Conservation (phyloP, 108 stramenopile species). For the Pseudonitzschia delicatissima region DNA sequence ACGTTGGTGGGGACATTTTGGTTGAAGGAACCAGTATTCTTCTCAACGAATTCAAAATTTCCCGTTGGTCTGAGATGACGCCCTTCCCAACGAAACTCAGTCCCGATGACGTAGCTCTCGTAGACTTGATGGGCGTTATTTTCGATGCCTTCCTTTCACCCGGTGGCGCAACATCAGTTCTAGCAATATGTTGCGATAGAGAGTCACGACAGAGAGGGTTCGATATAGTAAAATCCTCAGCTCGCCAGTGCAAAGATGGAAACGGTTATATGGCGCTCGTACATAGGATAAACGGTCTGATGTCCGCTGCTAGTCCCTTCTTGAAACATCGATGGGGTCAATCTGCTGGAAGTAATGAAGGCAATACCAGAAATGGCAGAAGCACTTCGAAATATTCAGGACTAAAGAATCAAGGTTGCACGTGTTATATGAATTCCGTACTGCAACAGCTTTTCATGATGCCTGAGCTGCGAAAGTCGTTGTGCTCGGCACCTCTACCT, state of each 20-base stretch:
- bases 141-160: constrained; percentile 86
- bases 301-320: constrained; percentile 61
- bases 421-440: constrained; percentile 98
- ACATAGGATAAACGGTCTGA: constrained; percentile 49
- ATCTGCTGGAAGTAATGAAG: constrained; percentile 31
- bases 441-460: constrained; percentile 97
- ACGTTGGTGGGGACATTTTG: constrained; percentile 44
- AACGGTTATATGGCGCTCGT: constrained; percentile 68
- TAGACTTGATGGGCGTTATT: constrained; percentile 84
- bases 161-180: constrained; percentile 43
- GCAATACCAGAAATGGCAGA: constrained; percentile 27
- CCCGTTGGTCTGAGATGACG: constrained; percentile 53
- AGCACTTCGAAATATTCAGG: constrained; percentile 81
- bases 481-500: constrained; percentile 79
- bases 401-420: constrained; percentile 96
- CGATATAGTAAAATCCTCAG: constrained; percentile 65
- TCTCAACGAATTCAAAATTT: constrained; percentile 32
- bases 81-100: constrained; percentile 6
- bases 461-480: constrained; percentile 74
- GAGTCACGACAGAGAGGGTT: constrained; percentile 81
- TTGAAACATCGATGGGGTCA: constrained; percentile 81
- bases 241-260: constrained; percentile 55
- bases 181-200: constrained; percentile 78
- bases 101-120: constrained; percentile 41
- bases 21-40: constrained; percentile 52